A percentile compares a stretch with the other conserved stretches of the same genome.
These are phyloP conservation scores for Colletotrichum viniferum DNA, from an alignment of 2,329 filamentous ascomycete genomes.

Conservation along the genomic window DNA sequence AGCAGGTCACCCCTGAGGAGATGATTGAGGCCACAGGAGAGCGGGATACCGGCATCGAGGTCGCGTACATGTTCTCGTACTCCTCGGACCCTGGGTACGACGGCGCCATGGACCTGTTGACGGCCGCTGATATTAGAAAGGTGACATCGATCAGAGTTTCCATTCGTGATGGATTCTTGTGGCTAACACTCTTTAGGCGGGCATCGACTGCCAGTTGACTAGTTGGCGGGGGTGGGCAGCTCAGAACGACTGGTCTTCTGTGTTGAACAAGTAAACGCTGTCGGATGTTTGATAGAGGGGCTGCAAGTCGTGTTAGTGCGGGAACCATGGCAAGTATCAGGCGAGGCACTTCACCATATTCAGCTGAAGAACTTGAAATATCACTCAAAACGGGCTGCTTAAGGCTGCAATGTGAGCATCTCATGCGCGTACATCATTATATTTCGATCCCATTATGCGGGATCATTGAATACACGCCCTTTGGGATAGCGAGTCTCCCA, in stretches of 20 bases:
- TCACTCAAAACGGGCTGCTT: neutral
- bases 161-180: accelerated
- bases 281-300: neutral
- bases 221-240: conserved; percentile 39
- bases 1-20: conserved; percentile 42
- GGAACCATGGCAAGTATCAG: accelerated
- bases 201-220: conserved; percentile 48
- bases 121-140: conserved; percentile 45
- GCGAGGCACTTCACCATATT: neutral
- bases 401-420: neutral
- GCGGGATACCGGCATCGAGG: conserved; percentile 45
- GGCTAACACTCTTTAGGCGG: neutral
- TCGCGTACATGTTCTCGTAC: conserved; percentile 52
- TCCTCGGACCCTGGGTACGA: conserved; percentile 53
- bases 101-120: conserved; percentile 47
- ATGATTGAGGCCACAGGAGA: conserved; percentile 43
- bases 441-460: neutral
- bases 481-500: neutral
- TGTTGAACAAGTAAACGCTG: conserved; percentile 16
- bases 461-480: neutral
- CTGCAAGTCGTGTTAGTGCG: neutral
- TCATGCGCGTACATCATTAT: neutral
- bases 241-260: conserved; percentile 38
- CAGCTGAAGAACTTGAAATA: accelerated
- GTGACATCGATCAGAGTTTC: conserved; percentile 31